Evolutionary conservation across 148 eudicot genomes (phyloP).

Genomic region (Nyssa sinensis): DNA sequence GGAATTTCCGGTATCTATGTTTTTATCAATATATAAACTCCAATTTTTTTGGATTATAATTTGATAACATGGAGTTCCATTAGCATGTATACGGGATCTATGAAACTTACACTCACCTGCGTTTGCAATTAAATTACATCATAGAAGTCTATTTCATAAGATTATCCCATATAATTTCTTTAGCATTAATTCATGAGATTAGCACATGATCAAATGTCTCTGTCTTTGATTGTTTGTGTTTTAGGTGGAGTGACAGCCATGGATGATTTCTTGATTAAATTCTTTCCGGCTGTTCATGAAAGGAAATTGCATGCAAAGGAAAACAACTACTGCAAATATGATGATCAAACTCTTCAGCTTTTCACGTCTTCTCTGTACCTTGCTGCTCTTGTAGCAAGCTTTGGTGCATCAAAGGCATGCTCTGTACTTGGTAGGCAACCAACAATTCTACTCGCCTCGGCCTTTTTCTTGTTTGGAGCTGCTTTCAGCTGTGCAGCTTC

Average conservation of each 20-base stretch:
- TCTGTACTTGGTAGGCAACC: slow-evolving; percentile 30
- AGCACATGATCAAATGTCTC: too few relatives aligned
- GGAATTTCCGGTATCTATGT: too few relatives aligned
- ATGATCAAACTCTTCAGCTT: slow-evolving; percentile 10
- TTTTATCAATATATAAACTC: too few relatives aligned
- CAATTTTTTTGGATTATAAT: too few relatives aligned
- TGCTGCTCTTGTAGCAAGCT: slow-evolving; percentile 64
- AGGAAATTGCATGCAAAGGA: slow-evolving; percentile 15
- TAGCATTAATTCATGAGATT: too few relatives aligned
- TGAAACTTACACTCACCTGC: too few relatives aligned
- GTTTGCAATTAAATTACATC: too few relatives aligned
- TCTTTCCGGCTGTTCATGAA: slow-evolving; percentile 13
- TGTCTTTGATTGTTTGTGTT: not conserved
- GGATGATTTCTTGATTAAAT: slow-evolving; percentile 21
- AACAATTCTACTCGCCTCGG: slow-evolving; percentile 32
- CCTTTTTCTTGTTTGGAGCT: slow-evolving; percentile 43
- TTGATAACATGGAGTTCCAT: too few relatives aligned
- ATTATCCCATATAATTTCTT: too few relatives aligned
- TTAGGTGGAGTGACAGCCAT: slow-evolving; percentile 13
- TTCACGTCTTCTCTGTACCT: slow-evolving; percentile 40
- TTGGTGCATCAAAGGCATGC: slow-evolving; percentile 61
- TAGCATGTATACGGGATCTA: too few relatives aligned
- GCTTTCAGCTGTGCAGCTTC: slow-evolving; percentile 38
- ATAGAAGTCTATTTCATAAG: too few relatives aligned
- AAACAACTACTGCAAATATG: slow-evolving; percentile 17